phyloP scores from a whole-genome alignment of 495 filamentous ascomycete species.

The Xylona heveae region DNA sequence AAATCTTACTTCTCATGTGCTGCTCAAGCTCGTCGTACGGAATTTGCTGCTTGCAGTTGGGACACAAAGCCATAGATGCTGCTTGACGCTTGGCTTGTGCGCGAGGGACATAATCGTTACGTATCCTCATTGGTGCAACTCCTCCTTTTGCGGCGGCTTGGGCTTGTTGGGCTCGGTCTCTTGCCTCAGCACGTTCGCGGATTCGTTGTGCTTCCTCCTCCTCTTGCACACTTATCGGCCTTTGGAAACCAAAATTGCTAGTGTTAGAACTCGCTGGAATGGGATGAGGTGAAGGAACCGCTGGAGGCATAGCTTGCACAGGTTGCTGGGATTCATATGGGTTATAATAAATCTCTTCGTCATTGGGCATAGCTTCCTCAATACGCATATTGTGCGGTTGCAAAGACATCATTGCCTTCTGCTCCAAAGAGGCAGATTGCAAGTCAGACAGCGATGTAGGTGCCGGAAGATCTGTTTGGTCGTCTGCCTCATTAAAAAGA shows the following conservation, averaged over 20 bases:
- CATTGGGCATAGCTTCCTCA: conserved; percentile 85
- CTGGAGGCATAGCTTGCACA: conserved; percentile 3
- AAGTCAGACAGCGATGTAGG: conserved; percentile 78
- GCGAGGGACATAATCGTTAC: conserved; percentile 74
- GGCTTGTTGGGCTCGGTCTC: conserved; percentile 50
- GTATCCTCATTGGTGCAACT: conserved; percentile 72
- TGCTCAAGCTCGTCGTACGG: conserved; percentile 71
- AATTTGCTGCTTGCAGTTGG: conserved; percentile 82
- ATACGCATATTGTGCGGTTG: conserved; percentile 56
- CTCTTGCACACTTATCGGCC: conserved; percentile 18
- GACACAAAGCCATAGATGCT: conserved; percentile 60
- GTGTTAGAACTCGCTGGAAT: conserved; percentile 34
- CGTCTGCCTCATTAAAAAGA: conserved; percentile 76
- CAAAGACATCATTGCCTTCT: conserved; percentile 78
- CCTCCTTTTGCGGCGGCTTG: conserved; percentile 53
- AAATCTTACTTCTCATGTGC: conserved; percentile 63
- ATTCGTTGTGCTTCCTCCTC: conserved; percentile 48
- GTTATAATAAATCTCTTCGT: conserved; percentile 29
- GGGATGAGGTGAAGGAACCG: conserved; percentile 9
- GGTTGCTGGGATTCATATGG: conserved; percentile 3
- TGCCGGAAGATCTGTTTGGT: conserved; percentile 65
- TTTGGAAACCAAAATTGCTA: too few species aligned
- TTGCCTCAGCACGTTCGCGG: conserved; percentile 44
- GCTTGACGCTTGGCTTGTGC: conserved; percentile 44
- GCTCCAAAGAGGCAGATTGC: conserved; percentile 81